Base-by-base conservation (phyloP, 305 asterid species). In the Ilex paraguariensis region DNA sequence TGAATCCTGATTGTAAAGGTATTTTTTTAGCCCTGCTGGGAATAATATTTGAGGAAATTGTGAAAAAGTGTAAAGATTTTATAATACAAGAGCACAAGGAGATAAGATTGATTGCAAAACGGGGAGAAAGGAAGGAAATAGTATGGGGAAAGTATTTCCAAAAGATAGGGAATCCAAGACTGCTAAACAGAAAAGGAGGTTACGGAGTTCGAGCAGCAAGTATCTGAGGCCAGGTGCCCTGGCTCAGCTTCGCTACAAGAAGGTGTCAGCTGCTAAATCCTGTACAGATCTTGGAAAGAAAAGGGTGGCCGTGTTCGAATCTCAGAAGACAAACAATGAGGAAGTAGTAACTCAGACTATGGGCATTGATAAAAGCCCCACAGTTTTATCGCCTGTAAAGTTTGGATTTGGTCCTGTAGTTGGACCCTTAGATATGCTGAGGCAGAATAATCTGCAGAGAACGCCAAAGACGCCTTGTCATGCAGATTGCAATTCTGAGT, bases 141-240 rank as follows among this genome's bases (percentile, higher is more conserved):
- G 50, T 52, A 90, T 84, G 92, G 96, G 89, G n/a, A 90, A 87
- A 71, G 84, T 79, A 45, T 84, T 82, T 57, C 85, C 84, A 15
- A 79, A 70, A 13, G 91, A 83, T 45, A 71, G 75, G 73, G 82
- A 75, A 67, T 63, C 80, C 14, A 85, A 63, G 64, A 66, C 56
- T 66, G 74, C 73, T 32, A 82, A 80, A 46, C 93, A 79, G 63
- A 89, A 80, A 65, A 80, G 74, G 76, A 76, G 77, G 62, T 63
- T 57, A 6, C 85, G 60, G 78, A 81, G 72, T 67, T 72, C 75
- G 6, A 75, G 74, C 59, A 80, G 62, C 56, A 89, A 81, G 81
- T 87, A 79, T 71, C 73, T 89, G 81, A 89, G 78, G 71, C 97
- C 96, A 3, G 97, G 97, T 61, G 94, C 94, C 39, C 91, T 89